These are phyloP conservation scores for Raddia guianensis DNA, from an alignment of 176 grass and related monocot genomes.

Conservation along the genomic window DNA sequence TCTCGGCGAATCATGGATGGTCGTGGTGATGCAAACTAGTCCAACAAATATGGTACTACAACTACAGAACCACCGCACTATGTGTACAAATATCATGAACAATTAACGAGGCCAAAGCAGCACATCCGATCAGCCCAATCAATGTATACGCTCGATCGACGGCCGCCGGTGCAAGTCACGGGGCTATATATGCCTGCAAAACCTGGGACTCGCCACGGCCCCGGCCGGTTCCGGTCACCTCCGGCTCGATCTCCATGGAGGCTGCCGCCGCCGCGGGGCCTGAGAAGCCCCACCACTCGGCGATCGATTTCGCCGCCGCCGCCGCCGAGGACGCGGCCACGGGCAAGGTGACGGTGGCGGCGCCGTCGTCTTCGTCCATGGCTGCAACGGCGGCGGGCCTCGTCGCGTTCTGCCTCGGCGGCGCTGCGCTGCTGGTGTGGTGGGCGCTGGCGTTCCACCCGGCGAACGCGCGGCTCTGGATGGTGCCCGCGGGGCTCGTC, in stretches of 20 bases:
- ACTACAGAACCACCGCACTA: constrained; percentile 9
- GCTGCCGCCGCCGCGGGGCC: not conserved
- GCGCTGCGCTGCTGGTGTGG: constrained; percentile 79
- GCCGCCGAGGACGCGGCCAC: not conserved
- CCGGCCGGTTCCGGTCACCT: constrained; percentile 13
- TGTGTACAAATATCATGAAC: not conserved
- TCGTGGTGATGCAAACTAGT: not conserved
- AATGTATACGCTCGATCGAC: not conserved
- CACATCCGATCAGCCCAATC: not conserved
- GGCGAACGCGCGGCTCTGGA: constrained; percentile 79
- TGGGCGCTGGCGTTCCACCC: constrained; percentile 86
- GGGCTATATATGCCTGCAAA: constrained; percentile 22
- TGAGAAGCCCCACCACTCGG: constrained; percentile 7
- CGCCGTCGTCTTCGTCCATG: constrained; percentile 25
- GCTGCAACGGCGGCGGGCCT: constrained; percentile 31
- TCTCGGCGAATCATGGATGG: too few species aligned
- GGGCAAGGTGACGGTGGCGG: not conserved
- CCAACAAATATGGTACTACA: not conserved
- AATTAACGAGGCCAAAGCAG: not conserved
- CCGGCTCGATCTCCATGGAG: constrained; percentile 45
- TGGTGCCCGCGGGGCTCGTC: constrained; percentile 89
- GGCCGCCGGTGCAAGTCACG: constrained; percentile 32
- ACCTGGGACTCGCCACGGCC: not conserved
- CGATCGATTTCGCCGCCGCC: not conserved
- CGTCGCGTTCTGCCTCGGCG: constrained; percentile 53